Conservation (phyloP, 2,329 filamentous ascomycete species). For the Cryoendolithus antarcticus region DNA sequence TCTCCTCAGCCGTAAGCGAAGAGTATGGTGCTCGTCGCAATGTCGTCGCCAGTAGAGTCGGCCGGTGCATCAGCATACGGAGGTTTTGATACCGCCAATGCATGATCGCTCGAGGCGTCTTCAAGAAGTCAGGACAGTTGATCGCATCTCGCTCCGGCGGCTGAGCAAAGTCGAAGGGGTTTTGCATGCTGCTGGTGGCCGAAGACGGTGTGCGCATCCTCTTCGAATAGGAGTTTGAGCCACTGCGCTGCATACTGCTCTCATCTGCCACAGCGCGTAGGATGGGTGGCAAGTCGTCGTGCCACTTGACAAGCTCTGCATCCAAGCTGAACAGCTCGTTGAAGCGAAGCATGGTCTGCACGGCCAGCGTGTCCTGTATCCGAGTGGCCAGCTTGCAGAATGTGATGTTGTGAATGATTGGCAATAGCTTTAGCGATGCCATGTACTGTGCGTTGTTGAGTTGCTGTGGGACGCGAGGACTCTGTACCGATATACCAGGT, state of each 20-base stretch:
- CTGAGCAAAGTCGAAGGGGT: constrained; percentile 42
- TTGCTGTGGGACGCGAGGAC: constrained; percentile 37
- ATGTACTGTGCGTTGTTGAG: constrained; percentile 26
- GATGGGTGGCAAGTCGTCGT: constrained; percentile 50
- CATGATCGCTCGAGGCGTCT: constrained; percentile 61
- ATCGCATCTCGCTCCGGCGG: constrained; percentile 40
- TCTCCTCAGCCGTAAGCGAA: constrained; percentile 48
- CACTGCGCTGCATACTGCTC: constrained; percentile 1
- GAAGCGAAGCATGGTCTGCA: constrained; percentile 53
- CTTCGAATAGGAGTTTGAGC: constrained; percentile 3
- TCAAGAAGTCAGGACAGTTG: constrained; percentile 53
- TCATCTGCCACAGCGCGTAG: constrained; percentile 15
- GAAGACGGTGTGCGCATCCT: constrained; percentile 7
- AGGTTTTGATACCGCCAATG: constrained; percentile 74
- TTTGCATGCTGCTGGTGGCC: constrained; percentile 7
- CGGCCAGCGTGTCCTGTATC: constrained; percentile 63
- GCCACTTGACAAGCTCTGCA: constrained; percentile 58
- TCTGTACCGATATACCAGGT: constrained; percentile 53
- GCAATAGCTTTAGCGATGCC: constrained; percentile 53
- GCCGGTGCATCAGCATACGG: constrained; percentile 62
- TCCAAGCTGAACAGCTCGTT: constrained; percentile 57
- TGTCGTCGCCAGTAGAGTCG: constrained; percentile 54
- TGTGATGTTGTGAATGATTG: constrained; percentile 62
- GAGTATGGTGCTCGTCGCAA: constrained; percentile 40
- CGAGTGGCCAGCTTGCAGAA: constrained; percentile 70